phyloP scores from a whole-genome alignment of 2,329 filamentous ascomycete genomes.

The Neofusicoccum laricinum region DNA sequence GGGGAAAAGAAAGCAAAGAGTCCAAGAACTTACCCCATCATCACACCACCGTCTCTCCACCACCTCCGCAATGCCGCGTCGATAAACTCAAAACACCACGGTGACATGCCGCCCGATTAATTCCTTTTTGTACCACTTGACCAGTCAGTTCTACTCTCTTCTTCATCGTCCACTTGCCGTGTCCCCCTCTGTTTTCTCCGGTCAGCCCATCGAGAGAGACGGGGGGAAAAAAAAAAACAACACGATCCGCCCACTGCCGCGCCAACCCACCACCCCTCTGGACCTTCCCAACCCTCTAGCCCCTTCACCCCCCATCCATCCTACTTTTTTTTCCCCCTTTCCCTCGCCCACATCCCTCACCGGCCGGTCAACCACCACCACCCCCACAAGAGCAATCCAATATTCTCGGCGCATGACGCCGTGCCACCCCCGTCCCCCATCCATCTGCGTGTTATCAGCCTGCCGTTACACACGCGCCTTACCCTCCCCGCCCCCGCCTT shows the following conservation, averaged over 20 bases:
- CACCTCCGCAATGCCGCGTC: background rate
- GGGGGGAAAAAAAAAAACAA: no score
- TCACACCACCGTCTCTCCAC: constrained; percentile 1
- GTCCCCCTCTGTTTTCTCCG: background rate
- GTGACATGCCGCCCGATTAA: background rate
- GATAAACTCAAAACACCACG: background rate
- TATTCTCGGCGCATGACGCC: background rate
- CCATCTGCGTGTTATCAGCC: no score
- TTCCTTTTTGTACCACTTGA: background rate
- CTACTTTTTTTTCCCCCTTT: background rate
- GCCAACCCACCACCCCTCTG: background rate
- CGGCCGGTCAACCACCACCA: background rate
- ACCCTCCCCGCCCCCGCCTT: no score
- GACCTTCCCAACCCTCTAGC: no score
- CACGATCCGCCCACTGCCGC: no score
- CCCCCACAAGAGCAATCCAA: background rate
- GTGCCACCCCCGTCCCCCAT: background rate
- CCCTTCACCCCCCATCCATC: background rate
- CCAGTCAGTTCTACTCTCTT: background rate
- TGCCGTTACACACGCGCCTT: no score
- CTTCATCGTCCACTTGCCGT: background rate
- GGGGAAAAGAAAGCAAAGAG: background rate
- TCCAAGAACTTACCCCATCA: background rate
- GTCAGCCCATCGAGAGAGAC: no score
- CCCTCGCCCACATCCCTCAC: background rate